Base-by-base conservation (phyloP, 2,329 filamentous ascomycete genomes). In the Epichloe gansuensis region DNA sequence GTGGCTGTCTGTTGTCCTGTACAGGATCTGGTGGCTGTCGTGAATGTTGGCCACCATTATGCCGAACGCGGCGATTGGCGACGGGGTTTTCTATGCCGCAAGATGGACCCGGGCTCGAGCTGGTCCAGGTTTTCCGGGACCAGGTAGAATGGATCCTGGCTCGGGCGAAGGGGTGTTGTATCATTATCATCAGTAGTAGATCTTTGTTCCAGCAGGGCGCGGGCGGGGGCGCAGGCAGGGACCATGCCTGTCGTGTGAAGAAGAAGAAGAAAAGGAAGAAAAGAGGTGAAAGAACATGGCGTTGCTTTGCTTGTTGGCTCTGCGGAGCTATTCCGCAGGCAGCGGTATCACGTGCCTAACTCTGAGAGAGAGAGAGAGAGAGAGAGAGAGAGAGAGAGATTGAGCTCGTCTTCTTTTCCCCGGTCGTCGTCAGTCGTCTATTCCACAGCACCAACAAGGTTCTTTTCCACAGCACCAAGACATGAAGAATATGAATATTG, bases 1-100 rank as follows among this genome's bases (percentile, higher is more conserved):
- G 12, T 61, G 59, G 38, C 60, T 65, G 55, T 72, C 65, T 2
- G 63, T 69, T 11, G 70, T 69, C 8, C 68, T 63, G 54, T 71
- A 72, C 2, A 72, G 62, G 43, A 74, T 61, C 52, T 73, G 67
- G 49, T 61, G 48, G 38, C 50, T 56, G 3, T 48, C 50, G 4
- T 58, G 25, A n/a, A 65, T 55, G 46, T 56, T 56, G 25, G 55
- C 34, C 12, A 15, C 4, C 11, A 6, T 2, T 31, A 48, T 21
- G 8, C 39, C 17, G 17, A 61, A 62, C 6, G 56, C 58, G 7
- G 54, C 55, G 44, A 64, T 60, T 2, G 55, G 51, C 12, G 54
- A 47, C 2, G 61, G 21, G 61, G 56, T 28, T 31, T 45, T 3
- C 62, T 57, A 17, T 58, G 53, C 9, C 48, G 47, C 38, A 64